Evolutionary conservation across 148 eudicot species (phyloP).

Genomic region (Beta vulgaris): DNA sequence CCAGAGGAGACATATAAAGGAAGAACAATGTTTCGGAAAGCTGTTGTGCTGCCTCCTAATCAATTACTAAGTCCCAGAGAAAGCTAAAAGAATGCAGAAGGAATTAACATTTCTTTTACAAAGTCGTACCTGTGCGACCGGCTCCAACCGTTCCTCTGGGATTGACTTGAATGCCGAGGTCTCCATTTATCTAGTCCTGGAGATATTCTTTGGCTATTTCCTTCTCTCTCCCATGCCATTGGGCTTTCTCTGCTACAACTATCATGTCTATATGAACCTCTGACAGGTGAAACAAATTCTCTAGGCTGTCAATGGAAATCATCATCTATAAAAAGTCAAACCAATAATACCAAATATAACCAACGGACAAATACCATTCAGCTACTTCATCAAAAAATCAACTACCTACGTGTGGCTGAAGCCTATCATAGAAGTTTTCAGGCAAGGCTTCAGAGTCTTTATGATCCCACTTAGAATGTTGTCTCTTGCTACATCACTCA

Average conservation of each 20-base stretch:
- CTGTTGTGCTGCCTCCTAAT: neutral
- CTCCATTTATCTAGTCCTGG: constrained; percentile 50
- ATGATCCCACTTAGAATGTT: constrained; percentile 51
- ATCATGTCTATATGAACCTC: constrained; percentile 32
- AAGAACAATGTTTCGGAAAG: neutral
- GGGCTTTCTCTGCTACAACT: constrained; percentile 28
- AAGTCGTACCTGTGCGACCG: constrained; percentile 31
- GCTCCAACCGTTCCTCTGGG: constrained; percentile 37
- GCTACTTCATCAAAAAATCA: neutral
- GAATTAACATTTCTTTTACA: neutral
- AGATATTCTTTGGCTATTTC: constrained; percentile 35
- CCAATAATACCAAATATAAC: neutral
- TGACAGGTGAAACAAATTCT: constrained; percentile 29
- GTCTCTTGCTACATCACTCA: constrained; percentile 58
- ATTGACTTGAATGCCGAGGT: constrained; percentile 30
- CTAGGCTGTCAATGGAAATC: constrained; percentile 26
- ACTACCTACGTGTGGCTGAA: constrained; percentile 25
- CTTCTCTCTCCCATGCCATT: constrained; percentile 33
- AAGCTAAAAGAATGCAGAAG: neutral
- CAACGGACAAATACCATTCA: neutral
- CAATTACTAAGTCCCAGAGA: neutral
- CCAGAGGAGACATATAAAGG: neutral
- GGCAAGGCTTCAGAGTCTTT: constrained; percentile 31
- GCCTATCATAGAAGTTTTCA: constrained; percentile 28
- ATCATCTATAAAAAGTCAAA: neutral